phyloP scores from a whole-genome alignment of 2,329 filamentous ascomycete species.

The Raffaelea albimanens region DNA sequence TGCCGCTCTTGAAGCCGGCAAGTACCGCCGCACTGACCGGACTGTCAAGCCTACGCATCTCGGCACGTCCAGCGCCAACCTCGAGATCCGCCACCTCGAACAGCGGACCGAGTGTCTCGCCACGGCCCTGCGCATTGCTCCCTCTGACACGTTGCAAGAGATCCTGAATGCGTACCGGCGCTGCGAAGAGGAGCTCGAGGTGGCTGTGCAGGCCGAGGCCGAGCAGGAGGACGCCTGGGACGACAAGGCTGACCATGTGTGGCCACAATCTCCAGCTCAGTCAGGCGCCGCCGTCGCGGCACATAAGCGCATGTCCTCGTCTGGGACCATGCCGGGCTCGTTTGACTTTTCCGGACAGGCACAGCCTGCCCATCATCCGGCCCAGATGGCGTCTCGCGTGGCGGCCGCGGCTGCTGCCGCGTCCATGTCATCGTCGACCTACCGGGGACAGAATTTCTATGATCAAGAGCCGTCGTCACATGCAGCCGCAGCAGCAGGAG shows the following conservation, averaged over 20 bases:
- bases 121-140: slow-evolving; percentile 65
- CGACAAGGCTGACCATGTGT: slow-evolving; percentile 49
- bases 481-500: slow-evolving; percentile 1
- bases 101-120: slow-evolving; percentile 74
- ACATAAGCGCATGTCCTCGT: neutral
- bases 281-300: slow-evolving; percentile 11
- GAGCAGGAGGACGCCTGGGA: slow-evolving; percentile 64
- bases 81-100: slow-evolving; percentile 61
- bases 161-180: slow-evolving; percentile 66
- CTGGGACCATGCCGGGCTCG: slow-evolving; percentile 39
- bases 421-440: slow-evolving; percentile 13
- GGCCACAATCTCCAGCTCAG: slow-evolving; percentile 34
- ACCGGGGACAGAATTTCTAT: slow-evolving; percentile 8
- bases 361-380: neutral
- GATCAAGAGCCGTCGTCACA: slow-evolving; percentile 4
- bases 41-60: slow-evolving; percentile 50
- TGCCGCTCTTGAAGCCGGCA: slow-evolving; percentile 68
- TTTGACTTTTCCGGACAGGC: slow-evolving; percentile 26
- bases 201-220: slow-evolving; percentile 55
- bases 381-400: slow-evolving; percentile 6
- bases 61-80: slow-evolving; percentile 48
- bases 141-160: slow-evolving; percentile 59
- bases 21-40: slow-evolving; percentile 50
- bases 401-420: slow-evolving; percentile 15
- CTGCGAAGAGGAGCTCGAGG: slow-evolving; percentile 68